Evolutionary conservation across 2,329 filamentous ascomycete species (phyloP).

Genomic region (Xylaria arbuscula): DNA sequence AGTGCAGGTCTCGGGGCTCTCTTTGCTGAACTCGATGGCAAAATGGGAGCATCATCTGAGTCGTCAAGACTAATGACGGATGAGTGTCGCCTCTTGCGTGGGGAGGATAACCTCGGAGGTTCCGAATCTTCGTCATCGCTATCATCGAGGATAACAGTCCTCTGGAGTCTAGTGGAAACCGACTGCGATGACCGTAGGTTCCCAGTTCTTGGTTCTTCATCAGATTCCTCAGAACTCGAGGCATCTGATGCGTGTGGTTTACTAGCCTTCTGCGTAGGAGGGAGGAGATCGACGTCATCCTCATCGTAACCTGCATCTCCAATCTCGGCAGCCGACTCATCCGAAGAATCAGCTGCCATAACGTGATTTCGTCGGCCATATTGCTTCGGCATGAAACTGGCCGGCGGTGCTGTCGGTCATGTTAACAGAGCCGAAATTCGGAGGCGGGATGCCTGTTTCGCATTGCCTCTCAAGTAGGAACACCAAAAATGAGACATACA

Average conservation of each 20-base stretch:
- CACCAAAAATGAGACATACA: background rate
- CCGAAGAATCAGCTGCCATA: constrained; percentile 40
- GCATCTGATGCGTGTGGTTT: constrained; percentile 10
- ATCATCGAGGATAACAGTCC: constrained; percentile 44
- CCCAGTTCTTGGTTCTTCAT: constrained; percentile 24
- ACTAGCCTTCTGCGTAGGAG: constrained; percentile 33
- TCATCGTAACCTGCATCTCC: constrained; percentile 41
- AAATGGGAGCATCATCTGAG: constrained; percentile 42
- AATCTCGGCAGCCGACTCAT: constrained; percentile 44
- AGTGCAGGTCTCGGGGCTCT: constrained; percentile 35
- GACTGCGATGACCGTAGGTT: constrained; percentile 47
- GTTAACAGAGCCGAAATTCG: constrained; percentile 24
- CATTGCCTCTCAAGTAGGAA: background rate
- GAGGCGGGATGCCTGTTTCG: background rate
- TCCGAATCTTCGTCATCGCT: constrained; percentile 44
- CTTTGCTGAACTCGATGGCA: constrained; percentile 28
- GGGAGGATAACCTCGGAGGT: constrained; percentile 32
- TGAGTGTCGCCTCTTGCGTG: constrained; percentile 38
- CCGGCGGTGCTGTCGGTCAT: constrained; percentile 28
- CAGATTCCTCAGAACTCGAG: constrained; percentile 20
- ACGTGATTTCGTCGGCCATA: constrained; percentile 28
- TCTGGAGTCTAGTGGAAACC: constrained; percentile 46
- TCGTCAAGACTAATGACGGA: constrained; percentile 34
- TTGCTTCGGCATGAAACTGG: constrained; percentile 47
- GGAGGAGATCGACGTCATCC: constrained; percentile 39